These are phyloP conservation scores for Globisporangium rhizosaccharum DNA, from an alignment of 352 stramenopile genomes.

Conservation along the genomic window DNA sequence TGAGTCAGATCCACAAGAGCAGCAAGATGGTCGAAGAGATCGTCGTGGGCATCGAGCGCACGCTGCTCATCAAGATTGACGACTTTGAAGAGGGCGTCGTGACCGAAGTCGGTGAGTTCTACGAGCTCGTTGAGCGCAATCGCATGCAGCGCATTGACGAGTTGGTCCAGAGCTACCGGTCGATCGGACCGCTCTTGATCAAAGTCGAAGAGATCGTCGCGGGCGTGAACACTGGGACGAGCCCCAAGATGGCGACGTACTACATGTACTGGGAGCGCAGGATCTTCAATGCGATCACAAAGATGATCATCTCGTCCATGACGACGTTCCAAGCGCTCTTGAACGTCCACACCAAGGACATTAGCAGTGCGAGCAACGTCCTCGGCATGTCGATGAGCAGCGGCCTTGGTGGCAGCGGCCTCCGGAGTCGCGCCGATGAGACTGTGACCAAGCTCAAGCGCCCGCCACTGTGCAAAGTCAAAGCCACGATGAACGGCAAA, in stretches of 20 bases:
- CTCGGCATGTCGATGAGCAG: constrained; percentile 33
- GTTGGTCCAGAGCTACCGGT: constrained; percentile 92
- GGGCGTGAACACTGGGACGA: constrained; percentile 89
- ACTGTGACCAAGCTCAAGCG: constrained; percentile 62
- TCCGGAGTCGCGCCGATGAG: constrained; percentile 34
- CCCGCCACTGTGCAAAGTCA: constrained; percentile 90
- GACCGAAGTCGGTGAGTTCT: constrained; percentile 92
- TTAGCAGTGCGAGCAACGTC: constrained; percentile 36
- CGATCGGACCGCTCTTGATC: constrained; percentile 90
- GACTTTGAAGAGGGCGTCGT: constrained; percentile 88
- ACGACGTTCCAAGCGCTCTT: constrained; percentile 92
- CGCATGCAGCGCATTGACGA: constrained; percentile 88
- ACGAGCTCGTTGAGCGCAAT: constrained; percentile 91
- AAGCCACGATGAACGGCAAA: constrained; percentile 93
- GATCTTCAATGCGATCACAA: constrained; percentile 95
- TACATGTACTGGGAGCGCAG: constrained; percentile 97
- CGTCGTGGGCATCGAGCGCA: constrained; percentile 86
- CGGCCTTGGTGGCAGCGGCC: constrained; percentile 12
- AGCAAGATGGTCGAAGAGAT: constrained; percentile 95
- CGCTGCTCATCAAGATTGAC: constrained; percentile 89
- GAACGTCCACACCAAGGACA: constrained; percentile 85
- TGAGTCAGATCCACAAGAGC: constrained; percentile 94
- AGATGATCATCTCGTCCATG: constrained; percentile 95
- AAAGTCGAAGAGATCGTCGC: constrained; percentile 96
- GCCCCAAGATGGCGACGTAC: constrained; percentile 89